Percentiles rank a stretch among this genome's conserved stretches.
Evolutionary conservation across 2,329 filamentous ascomycete genomes (phyloP).

Genomic region (Monilinia laxa): DNA sequence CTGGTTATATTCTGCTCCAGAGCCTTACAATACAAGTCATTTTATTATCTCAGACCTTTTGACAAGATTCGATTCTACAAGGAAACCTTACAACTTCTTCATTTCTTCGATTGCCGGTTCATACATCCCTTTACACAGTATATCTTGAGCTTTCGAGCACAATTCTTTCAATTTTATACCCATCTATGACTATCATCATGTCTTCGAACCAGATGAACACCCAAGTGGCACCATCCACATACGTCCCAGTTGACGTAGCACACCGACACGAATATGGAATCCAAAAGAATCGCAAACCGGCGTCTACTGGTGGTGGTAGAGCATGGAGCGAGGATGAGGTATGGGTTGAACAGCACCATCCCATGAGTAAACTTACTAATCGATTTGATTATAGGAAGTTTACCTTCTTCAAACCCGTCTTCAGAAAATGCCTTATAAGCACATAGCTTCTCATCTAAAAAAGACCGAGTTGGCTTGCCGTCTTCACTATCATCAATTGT

Average conservation of each 20-base stretch:
- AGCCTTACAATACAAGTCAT: slow-evolving; percentile 34
- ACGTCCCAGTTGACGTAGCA: slow-evolving; percentile 50
- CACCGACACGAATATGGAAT: slow-evolving; percentile 60
- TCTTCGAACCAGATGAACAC: slow-evolving; percentile 41
- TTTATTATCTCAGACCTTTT: slow-evolving; percentile 27
- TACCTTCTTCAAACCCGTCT: slow-evolving; percentile 81
- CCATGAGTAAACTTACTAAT: slow-evolving; percentile 2
- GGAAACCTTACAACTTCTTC: slow-evolving; percentile 43
- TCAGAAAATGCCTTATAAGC: slow-evolving; percentile 89
- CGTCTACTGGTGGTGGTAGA: slow-evolving; percentile 71
- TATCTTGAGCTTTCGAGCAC: slow-evolving; percentile 23
- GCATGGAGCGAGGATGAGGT: slow-evolving; percentile 88
- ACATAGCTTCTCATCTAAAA: slow-evolving; percentile 80
- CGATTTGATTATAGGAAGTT: slow-evolving; percentile 58
- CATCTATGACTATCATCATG: slow-evolving; percentile 38
- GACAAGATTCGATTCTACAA: slow-evolving; percentile 46
- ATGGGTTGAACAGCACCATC: slow-evolving; percentile 28
- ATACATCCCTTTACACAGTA: slow-evolving; percentile 34
- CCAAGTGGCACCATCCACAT: slow-evolving; percentile 36
- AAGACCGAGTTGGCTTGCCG: slow-evolving; percentile 88
- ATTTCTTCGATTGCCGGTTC: slow-evolving; percentile 40
- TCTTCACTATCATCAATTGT: slow-evolving; percentile 83
- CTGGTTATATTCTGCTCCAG: slow-evolving; percentile 37
- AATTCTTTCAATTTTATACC: slow-evolving; percentile 30
- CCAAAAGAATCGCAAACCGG: slow-evolving; percentile 64